Evolutionary conservation across 2,329 filamentous ascomycete species (phyloP), one percentile per base, ranked within the genome.

Genomic region (Ceratocystis destructans): DNA sequence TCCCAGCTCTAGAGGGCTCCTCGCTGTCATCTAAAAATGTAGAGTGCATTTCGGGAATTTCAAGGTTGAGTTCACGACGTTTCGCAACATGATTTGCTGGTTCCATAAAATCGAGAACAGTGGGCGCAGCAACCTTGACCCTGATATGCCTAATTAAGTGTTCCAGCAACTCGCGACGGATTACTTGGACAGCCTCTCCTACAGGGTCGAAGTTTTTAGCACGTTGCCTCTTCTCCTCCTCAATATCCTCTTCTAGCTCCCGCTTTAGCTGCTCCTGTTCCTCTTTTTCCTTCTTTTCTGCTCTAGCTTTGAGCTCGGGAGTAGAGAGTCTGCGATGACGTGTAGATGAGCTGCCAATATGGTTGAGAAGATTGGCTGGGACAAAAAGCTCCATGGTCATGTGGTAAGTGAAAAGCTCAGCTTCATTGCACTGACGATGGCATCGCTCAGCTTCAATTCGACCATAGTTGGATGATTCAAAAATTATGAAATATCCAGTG

Each of bases 191-290:
- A 44, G 94, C 93, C 73, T 95, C 93, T 62, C 80, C 78, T 3
- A 93, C 89, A n/a, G 94, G 93, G 74, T 99, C 93, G 70, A 96
- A 84, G 73, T 95, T 88, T 72, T 88, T 87, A 20, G 92, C 92
- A 64, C 93, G 82, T 71, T 93, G 87, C 72, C 85, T 87, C 77
- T 94, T 96, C 74, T 97, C 93, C 70, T 94, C 88, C 72, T 96
- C 91, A 6, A 93, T 73, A 72, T 96, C 93, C 62, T 86, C 82
- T 69, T 90, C 89, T 55, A 90, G 87, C 72, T 96, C 89, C 61
- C 82, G 84, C 65, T 83, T 83, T 57, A 77, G 77, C 66, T 85
- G 83, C 66, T 87, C 84, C 66, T 81, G 80, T 68, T 93, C 87
- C 48, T 86, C 86, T 71, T 83, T 82, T 66, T 83, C 82, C 69